These are phyloP conservation scores for Myriosclerotinia scirpicola DNA, from an alignment of 2,329 filamentous ascomycete species.

Conservation along the genomic window DNA sequence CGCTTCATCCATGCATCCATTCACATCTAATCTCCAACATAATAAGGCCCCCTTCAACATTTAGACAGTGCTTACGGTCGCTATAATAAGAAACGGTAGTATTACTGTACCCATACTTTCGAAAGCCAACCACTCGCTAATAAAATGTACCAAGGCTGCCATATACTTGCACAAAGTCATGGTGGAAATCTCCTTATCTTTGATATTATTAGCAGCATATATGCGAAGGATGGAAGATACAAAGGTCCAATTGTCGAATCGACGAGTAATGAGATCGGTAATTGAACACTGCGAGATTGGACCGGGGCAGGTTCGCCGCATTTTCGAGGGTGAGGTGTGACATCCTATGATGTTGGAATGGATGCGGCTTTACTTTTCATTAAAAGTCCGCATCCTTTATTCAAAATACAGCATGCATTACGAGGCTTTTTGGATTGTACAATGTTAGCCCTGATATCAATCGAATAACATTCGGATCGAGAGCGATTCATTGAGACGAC, in stretches of 20 bases:
- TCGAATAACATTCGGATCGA: not conserved
- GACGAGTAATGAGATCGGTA: conserved; percentile 67
- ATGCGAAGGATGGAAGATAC: conserved; percentile 58
- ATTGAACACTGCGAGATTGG: not conserved
- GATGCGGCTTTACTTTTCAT: no score
- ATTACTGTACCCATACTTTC: not conserved
- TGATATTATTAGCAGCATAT: conserved; percentile 65
- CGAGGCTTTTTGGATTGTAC: no score
- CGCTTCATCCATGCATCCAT: not conserved
- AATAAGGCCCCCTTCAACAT: not conserved
- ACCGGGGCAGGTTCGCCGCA: not conserved
- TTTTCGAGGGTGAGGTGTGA: not conserved
- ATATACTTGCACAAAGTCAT: conserved; percentile 61
- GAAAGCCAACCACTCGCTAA: conserved; percentile 9
- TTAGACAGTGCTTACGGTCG: not conserved
- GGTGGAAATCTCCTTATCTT: conserved; percentile 56
- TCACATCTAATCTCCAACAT: not conserved
- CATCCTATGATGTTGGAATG: not conserved
- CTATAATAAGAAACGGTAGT: not conserved
- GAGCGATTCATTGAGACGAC: no score
- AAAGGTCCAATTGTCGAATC: conserved; percentile 69
- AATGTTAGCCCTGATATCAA: not conserved
- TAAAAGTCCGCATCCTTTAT: no score
- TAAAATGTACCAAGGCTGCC: conserved; percentile 51
- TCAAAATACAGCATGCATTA: no score